Base-by-base conservation (phyloP, 2,329 filamentous ascomycete species). In the Penicillium italicum region DNA sequence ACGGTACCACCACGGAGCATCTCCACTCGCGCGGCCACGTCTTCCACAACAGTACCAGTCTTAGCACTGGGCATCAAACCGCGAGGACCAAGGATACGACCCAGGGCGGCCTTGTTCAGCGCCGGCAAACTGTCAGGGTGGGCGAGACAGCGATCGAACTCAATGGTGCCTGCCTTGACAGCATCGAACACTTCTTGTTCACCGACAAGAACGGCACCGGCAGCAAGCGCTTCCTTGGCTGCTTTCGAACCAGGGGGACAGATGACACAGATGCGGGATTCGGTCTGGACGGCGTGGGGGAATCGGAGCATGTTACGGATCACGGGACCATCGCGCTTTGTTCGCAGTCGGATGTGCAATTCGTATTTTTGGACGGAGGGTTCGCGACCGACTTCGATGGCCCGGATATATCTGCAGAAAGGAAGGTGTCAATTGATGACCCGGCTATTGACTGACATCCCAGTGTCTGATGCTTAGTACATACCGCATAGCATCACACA, bases 41-140 rank as follows among this genome's bases (percentile, higher is more conserved):
- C 88, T 69, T 83, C 87, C 24, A 96, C 91, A 53, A 99, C 89
- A 0, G 94, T 97, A 62, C 91, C 91, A 59, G 85, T 85, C 80
- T 96, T 96, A 57, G 83, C 77, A 72, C 85, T 95, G 6, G 94
- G 94, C 94, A 99, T 97, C 69, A 99, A 75, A 3, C 92, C 92
- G 74, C 85, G 87, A 43, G 95, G 94, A 68, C 94, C 94, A 20
- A 99, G 80, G 41, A 96, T 82, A 62, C 87, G 83, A 61, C 89
- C 93, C 60, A 99, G 74, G 0, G 83, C 85, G 34, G 91, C 88
- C 78, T 94, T 92, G 71, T 87, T 88, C 67, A 99, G 78, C 54
- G 89, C 91, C 50, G 83, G 81, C 64, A 94, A 80, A 64, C 87
- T 91, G 65, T 90, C 85, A 48, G 82, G 80, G 74, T 97, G 92